Percentiles rank a stretch among this genome's conserved stretches.
Conservation (phyloP, 2,329 filamentous ascomycete genomes). For the Harringtonia lauricola region DNA sequence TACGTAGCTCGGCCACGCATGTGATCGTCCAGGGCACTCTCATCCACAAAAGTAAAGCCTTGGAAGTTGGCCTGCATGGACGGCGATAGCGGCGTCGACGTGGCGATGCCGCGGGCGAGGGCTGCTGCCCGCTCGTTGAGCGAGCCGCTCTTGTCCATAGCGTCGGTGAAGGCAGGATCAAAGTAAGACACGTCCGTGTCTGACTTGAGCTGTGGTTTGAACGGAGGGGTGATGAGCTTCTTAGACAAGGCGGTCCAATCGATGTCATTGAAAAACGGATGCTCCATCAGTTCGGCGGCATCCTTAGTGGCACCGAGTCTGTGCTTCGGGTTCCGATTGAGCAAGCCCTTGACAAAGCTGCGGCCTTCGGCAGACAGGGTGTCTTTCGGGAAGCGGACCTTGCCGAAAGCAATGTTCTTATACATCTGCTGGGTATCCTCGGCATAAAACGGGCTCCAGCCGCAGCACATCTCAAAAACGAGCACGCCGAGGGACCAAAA, state of each 20-base stretch:
- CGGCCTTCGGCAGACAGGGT: conserved; percentile 88
- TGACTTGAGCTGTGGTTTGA: conserved; percentile 94
- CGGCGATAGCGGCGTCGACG: conserved; percentile 85
- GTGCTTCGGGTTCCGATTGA: conserved; percentile 96
- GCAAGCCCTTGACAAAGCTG: conserved; percentile 94
- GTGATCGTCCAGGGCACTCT: conserved; percentile 85
- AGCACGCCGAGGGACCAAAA: conserved; percentile 98
- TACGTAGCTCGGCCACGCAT: conserved; percentile 43
- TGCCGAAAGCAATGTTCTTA: conserved; percentile 99
- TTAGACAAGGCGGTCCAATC: conserved; percentile 82
- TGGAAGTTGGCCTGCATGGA: conserved; percentile 97
- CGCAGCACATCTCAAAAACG: conserved; percentile 99
- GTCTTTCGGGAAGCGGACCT: conserved; percentile 91
- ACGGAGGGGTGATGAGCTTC: conserved; percentile 90
- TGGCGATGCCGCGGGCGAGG: conserved; percentile 72
- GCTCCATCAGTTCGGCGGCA: conserved; percentile 85
- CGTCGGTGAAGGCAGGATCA: conserved; percentile 96
- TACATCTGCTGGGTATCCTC: conserved; percentile 99
- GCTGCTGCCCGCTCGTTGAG: conserved; percentile 86
- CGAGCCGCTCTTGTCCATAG: conserved; percentile 74
- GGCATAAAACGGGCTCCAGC: conserved; percentile 97
- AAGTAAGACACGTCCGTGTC: conserved; percentile 97
- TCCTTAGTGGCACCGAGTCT: conserved; percentile 83
- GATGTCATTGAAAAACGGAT: conserved; percentile 89
- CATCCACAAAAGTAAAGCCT: conserved; percentile 98